Conservation (phyloP, 164 flowering plant genomes). For the Sextonia rubra region DNA sequence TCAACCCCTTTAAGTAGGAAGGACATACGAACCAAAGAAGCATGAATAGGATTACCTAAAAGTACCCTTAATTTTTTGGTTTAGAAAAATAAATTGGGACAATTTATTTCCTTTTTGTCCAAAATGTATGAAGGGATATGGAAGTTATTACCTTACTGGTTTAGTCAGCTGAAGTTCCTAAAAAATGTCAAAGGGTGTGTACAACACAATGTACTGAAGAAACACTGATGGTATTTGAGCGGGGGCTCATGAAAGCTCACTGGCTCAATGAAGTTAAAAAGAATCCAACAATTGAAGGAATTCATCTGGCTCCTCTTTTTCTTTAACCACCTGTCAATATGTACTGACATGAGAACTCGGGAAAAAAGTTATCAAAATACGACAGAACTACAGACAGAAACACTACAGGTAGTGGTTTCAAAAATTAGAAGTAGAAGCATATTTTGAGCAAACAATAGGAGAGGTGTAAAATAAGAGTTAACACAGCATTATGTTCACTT, state of each 20-base stretch:
- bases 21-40: background rate
- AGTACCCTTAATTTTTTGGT: background rate
- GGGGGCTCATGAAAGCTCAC: background rate
- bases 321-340: conserved; percentile 26
- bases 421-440: no score
- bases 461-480: no score
- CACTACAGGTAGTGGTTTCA: no score
- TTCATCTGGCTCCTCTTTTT: conserved; percentile 22
- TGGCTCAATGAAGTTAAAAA: conserved; percentile 10
- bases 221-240: background rate
- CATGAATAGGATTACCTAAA: background rate
- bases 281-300: conserved; percentile 24
- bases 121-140: background rate
- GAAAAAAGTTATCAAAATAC: no score
- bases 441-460: no score
- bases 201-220: background rate
- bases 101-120: background rate
- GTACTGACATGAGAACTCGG: background rate
- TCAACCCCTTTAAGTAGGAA: no score
- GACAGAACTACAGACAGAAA: no score
- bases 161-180: conserved; percentile 16
- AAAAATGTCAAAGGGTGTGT: conserved; percentile 6
- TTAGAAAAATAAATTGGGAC: background rate
- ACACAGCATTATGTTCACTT: no score
- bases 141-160: conserved; percentile 16